Evolutionary conservation across 78 protist genomes (phyloP).

Genomic region (Dictyostelium citrinum): DNA sequence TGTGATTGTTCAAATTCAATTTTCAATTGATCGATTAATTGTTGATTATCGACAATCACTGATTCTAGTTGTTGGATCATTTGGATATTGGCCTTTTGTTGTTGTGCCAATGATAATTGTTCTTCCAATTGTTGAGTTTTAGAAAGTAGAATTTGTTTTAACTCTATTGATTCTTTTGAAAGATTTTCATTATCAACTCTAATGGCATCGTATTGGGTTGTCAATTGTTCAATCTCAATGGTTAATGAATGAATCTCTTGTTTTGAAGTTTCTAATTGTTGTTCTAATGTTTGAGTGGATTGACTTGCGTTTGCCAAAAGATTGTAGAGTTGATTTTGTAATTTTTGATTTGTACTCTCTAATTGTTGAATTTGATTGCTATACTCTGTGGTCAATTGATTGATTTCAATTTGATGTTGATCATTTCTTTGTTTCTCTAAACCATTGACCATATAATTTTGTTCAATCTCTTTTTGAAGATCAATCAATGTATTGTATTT

Average conservation of each 20-base stretch:
- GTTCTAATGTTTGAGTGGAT: neutral
- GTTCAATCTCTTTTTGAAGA: neutral
- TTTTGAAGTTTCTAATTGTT: neutral
- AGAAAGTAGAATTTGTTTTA: neutral
- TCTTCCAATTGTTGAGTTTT: neutral
- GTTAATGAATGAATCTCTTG: neutral
- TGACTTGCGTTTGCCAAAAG: neutral
- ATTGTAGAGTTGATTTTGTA: neutral
- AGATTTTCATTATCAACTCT: neutral
- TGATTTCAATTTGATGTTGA: neutral
- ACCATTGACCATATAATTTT: neutral
- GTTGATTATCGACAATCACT: neutral
- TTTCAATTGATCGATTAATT: neutral
- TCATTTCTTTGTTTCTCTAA: no score
- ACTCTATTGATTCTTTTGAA: neutral
- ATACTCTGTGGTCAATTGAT: neutral
- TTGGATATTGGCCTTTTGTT: neutral
- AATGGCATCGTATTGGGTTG: neutral
- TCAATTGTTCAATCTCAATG: neutral
- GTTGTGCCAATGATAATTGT: neutral
- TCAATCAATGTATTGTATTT: slow-evolving; percentile 19
- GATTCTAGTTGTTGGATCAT: neutral
- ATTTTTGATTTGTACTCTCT: neutral
- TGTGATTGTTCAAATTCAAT: neutral
- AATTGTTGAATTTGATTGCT: neutral